Evolutionary conservation across 2,329 filamentous ascomycete genomes (phyloP), one percentile per base, ranked within the genome.

Genomic region (Falciphora oryzae): DNA sequence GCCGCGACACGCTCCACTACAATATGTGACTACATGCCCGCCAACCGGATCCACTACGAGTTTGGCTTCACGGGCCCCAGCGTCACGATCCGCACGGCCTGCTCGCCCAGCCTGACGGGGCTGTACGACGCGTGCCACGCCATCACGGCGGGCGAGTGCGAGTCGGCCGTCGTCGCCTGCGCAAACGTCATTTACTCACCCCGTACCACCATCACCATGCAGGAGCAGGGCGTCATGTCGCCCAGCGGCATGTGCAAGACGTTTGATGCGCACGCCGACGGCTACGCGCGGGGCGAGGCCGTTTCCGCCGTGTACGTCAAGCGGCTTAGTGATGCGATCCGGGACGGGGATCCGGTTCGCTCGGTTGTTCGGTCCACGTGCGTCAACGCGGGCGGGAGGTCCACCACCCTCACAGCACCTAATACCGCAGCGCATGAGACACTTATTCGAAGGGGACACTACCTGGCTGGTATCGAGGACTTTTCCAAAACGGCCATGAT

Each of bases 271-370:
- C 69, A 73, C 10, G 83, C 80, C 0, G 74, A 82, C 63, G 83
- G 83, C 0, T 85, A 84, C 64, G 81, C 74, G 0, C 75, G 81
- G 7, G 82, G 79, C 2, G 83, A 86, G 66, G 71, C 72, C 6
- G 69, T 80, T 18, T 77, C 70, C 3, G 72, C 75, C 7, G 65
- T 85, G 4, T 72, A 79, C 4, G 65, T 86, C 0, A 85, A 85
- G 70, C 73, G 69, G 0, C 69, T 85, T 0, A 71, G 74, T 4
- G 75, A 79, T 58, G 83, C 83, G 0, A 65, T 85, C 8, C 70
- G 73, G 2, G 81, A 82, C 61, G 77, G 77, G 3, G 79, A 84
- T 65, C 76, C 76, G 0, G 71, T 80, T 6, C 71, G 76, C 1
- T 74, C 75, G 0, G 72, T 81, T 1, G 76, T 82, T 27, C 70